phyloP scores from a whole-genome alignment of 345 rosid species.

The Syzygium grande region DNA sequence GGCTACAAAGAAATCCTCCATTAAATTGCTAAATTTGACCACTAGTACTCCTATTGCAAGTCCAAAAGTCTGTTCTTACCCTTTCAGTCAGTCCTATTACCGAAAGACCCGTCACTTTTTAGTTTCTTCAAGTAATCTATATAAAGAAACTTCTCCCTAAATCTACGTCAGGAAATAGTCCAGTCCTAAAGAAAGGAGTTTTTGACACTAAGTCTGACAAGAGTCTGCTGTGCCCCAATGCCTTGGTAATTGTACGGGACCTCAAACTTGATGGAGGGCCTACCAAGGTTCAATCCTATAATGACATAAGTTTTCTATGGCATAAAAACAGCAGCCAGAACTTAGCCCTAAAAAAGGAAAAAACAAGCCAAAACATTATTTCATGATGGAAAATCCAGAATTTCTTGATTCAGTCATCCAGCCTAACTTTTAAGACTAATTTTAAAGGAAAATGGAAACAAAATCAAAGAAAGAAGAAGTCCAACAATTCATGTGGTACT shows the following conservation, averaged over 20 bases:
- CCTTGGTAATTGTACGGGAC: neutral
- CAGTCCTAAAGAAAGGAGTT: neutral
- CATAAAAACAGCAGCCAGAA: neutral
- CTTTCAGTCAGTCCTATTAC: neutral
- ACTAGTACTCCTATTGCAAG: neutral
- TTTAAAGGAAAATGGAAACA: neutral
- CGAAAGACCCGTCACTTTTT: neutral
- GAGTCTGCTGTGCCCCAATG: neutral
- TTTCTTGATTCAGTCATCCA: neutral
- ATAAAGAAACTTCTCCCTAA: neutral
- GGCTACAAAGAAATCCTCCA: neutral
- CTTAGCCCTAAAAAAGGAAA: neutral
- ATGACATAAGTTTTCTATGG: neutral
- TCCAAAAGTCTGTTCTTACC: neutral
- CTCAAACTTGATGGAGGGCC: neutral
- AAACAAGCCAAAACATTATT: neutral
- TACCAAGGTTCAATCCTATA: neutral
- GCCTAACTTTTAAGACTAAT: neutral
- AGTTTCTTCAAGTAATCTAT: neutral
- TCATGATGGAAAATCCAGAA: neutral
- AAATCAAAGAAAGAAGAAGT: neutral
- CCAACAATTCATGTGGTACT: neutral
- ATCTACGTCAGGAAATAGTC: neutral
- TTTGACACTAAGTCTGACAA: neutral
- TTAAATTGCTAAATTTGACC: neutral